Percentiles rank a stretch among this genome's conserved stretches.
These are phyloP conservation scores for Yamadazyma phyllophila DNA, from an alignment of 805 yeast species.

Conservation along the genomic window DNA sequence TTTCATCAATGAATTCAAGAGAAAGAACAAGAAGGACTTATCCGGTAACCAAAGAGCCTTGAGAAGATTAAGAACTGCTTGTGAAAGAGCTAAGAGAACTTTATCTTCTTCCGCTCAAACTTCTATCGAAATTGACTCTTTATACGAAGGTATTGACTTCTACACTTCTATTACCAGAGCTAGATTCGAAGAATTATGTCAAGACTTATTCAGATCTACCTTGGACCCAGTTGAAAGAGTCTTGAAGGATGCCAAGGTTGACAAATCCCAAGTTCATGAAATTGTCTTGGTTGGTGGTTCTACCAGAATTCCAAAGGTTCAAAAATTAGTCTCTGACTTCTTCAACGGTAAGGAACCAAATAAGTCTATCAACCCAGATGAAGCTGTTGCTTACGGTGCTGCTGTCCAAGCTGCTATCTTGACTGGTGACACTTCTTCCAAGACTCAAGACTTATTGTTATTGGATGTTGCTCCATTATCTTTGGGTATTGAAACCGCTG, in stretches of 20 bases:
- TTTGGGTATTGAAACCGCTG: conserved; percentile 97
- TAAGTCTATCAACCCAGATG: conserved; percentile 96
- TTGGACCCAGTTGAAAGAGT: conserved; percentile 95
- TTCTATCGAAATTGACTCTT: conserved; percentile 90
- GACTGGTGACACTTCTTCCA: conserved; percentile 93
- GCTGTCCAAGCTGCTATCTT: conserved; percentile 97
- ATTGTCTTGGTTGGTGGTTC: conserved; percentile 97
- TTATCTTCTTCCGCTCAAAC: conserved; percentile 95
- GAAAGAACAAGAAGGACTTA: conserved; percentile 95
- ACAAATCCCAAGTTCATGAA: conserved; percentile 87
- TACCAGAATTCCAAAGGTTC: conserved; percentile 96
- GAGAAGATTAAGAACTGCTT: conserved; percentile 97
- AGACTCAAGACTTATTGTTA: conserved; percentile 91
- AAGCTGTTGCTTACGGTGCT: conserved; percentile 99
- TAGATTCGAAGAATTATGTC: conserved; percentile 95
- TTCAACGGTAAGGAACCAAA: conserved; percentile 97
- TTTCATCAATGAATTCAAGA: conserved; percentile 93
- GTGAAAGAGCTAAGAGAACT: conserved; percentile 99
- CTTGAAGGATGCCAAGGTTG: conserved; percentile 83
- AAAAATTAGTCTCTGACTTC: conserved; percentile 92
- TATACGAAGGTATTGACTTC: conserved; percentile 94
- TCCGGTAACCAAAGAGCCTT: conserved; percentile 93
- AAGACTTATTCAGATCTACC: conserved; percentile 89
- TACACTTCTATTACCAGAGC: conserved; percentile 96
- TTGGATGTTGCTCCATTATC: conserved; percentile 98